A percentile compares a stretch with the other conserved stretches of the same genome.
Evolutionary conservation across 495 filamentous ascomycete species (phyloP).

Genomic region (Penicillium odoratum): DNA sequence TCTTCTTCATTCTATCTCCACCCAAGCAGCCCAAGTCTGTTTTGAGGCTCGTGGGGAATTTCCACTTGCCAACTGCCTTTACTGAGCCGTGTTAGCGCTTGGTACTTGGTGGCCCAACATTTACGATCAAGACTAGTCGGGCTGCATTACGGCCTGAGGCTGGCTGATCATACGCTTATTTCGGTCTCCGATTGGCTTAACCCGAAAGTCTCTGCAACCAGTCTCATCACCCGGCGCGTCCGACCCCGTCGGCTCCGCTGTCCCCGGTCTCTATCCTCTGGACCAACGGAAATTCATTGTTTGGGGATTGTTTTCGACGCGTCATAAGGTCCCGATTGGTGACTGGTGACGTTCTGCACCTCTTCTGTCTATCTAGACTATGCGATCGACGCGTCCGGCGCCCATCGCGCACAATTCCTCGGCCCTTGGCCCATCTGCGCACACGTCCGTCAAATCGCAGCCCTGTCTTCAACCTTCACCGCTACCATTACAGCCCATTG

Average conservation of each 20-base stretch:
- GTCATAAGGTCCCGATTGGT: conserved; percentile 23
- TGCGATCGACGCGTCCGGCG: conserved; percentile 66
- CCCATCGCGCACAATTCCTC: conserved; percentile 64
- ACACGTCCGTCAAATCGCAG: conserved; percentile 50
- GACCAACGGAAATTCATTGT: not conserved
- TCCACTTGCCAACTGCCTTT: conserved; percentile 13
- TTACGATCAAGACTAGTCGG: conserved; percentile 19
- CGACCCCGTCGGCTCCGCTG: conserved; percentile 11
- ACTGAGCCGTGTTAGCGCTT: conserved; percentile 22
- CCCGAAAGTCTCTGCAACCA: conserved; percentile 22
- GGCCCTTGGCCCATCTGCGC: conserved; percentile 55
- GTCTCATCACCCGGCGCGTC: conserved; percentile 15
- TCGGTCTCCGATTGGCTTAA: conserved; percentile 19
- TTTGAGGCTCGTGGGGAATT: conserved; percentile 14
- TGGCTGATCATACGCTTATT: conserved; percentile 15
- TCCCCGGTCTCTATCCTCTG: not conserved
- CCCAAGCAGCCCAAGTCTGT: not conserved
- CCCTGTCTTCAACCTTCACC: conserved; percentile 47
- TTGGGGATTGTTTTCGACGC: conserved; percentile 22
- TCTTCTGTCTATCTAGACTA: conserved; percentile 27
- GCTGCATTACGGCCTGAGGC: conserved; percentile 30
- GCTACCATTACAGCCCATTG: conserved; percentile 49
- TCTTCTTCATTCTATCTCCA: not conserved
- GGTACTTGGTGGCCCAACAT: conserved; percentile 33
- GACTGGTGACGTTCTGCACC: conserved; percentile 16